Conservation (phyloP, 1,284 basidiomycete genomes). For the Melanopsichium pennsylvanicum region DNA sequence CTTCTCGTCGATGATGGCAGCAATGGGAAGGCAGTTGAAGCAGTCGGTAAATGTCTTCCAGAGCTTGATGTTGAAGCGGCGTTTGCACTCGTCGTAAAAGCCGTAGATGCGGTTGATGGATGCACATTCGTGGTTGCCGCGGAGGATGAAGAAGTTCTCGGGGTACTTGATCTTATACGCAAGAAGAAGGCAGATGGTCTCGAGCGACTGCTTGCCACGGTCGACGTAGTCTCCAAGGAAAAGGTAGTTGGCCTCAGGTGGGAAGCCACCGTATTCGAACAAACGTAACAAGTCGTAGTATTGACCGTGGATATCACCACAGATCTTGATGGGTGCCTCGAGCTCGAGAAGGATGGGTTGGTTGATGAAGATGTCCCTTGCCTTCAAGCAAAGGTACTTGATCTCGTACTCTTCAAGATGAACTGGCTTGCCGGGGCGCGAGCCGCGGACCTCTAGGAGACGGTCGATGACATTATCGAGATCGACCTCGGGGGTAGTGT, state of each 20-base stretch:
- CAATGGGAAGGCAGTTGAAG: constrained; percentile 94
- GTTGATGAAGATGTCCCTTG: constrained; percentile 93
- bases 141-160: constrained; percentile 94
- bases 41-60: constrained; percentile 98
- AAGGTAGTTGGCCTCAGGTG: constrained; percentile 94
- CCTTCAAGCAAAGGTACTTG: constrained; percentile 92
- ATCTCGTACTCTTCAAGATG: constrained; percentile 95
- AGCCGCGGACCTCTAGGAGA: constrained; percentile 75
- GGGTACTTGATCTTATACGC: constrained; percentile 99
- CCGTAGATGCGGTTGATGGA: constrained; percentile 95
- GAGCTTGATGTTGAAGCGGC: constrained; percentile 95
- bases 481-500: constrained; percentile 61
- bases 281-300: constrained; percentile 92
- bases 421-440: constrained; percentile 91
- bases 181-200: constrained; percentile 85
- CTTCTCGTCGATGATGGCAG: constrained; percentile 95
- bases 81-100: constrained; percentile 97
- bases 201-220: constrained; percentile 90
- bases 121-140: constrained; percentile 93
- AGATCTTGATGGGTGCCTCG: constrained; percentile 96
- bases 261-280: constrained; percentile 94
- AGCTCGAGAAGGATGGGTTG: constrained; percentile 92
- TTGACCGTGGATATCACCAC: constrained; percentile 93
- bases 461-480: constrained; percentile 66
- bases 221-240: constrained; percentile 96